Evolutionary conservation across 78 protist genomes (phyloP), one percentile per base, ranked within the genome.

Genomic region (Dictyostelium capitatum): DNA sequence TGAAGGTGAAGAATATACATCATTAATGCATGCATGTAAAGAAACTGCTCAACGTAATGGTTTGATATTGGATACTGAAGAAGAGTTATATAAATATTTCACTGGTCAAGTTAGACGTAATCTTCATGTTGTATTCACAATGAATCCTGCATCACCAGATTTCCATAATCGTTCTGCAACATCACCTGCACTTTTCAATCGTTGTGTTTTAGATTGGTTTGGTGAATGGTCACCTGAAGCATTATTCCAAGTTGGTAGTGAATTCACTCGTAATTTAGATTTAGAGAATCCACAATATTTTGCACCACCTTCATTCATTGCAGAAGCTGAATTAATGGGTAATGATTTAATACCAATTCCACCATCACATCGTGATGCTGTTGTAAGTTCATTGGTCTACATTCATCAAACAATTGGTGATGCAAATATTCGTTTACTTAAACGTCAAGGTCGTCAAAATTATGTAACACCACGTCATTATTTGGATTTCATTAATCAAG

Each of bases 131-230:
- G 98, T 99, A 28, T 97, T 99, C 84, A 99, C 99, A 30, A 98
- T 99, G 98, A 98, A 98, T 83, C 99, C 99, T 4, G 90, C 98
- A 67, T 37, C 54, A 12, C 95, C 97, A 70, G 99, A 97, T 73
- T 98, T 98, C 90, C 67, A 79, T 57, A 96, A 81, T 81, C 96
- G 99, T 15, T 67, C 99, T 2, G 97, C 97, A 2, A 91, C 98
- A 10, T 96, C 98, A 7, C 99, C 99, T 0, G 99, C 99, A 4
- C 98, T 99, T 53, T 98, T 98, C 98, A 98, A 98, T 91, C 97
- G 99, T 48, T 99, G 99, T 81, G 98, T 98, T 37, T 70, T 99
- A 62, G 99, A 99, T 90, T 98, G 99, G 99, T 98, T 98, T 59
- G 99, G 99, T 23, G 99, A 97, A 47, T 99, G 99, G 99, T 78